These are phyloP conservation scores for Agaricus subrufescens DNA, from an alignment of 768 basidiomycete genomes.

Conservation along the genomic window DNA sequence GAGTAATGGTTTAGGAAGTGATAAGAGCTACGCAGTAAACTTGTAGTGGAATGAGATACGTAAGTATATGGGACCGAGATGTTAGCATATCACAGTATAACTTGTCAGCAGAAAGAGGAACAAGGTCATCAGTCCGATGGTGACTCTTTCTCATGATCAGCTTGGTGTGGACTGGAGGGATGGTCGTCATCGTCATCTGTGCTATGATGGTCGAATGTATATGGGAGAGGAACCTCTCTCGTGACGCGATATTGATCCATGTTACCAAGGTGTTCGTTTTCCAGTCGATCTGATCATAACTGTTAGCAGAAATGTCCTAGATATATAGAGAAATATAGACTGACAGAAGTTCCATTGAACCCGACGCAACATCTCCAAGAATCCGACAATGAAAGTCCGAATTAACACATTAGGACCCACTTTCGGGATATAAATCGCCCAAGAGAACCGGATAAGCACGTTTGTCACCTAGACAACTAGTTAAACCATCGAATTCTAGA, in stretches of 20 bases:
- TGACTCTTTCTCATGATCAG: not conserved
- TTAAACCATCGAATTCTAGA: not conserved
- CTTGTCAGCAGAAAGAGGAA: too few relatives aligned
- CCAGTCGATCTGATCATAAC: constrained; percentile 9
- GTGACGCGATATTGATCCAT: constrained; percentile 90
- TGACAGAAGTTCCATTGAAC: constrained; percentile 92
- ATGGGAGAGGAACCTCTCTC: constrained; percentile 81
- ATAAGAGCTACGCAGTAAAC: too few relatives aligned
- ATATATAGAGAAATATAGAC: constrained; percentile 20
- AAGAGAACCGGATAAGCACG: constrained; percentile 71
- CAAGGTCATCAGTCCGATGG: not conserved
- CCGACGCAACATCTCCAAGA: constrained; percentile 75
- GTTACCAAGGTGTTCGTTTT: constrained; percentile 92
- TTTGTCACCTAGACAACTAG: constrained; percentile 56
- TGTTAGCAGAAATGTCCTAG: not conserved
- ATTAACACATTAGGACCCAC: constrained; percentile 42
- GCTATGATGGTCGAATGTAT: constrained; percentile 48
- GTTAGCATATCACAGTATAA: too few relatives aligned
- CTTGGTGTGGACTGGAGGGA: not conserved
- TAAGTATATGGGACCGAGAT: too few relatives aligned
- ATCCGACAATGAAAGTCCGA: constrained; percentile 61
- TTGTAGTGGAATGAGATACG: too few relatives aligned
- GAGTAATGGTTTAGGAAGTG: too few relatives aligned
- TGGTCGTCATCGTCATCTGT: constrained; percentile 38
- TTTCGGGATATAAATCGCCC: constrained; percentile 72